These are phyloP conservation scores for Delphinella strobiligena DNA, from an alignment of 2,329 filamentous ascomycete species.

Conservation along the genomic window DNA sequence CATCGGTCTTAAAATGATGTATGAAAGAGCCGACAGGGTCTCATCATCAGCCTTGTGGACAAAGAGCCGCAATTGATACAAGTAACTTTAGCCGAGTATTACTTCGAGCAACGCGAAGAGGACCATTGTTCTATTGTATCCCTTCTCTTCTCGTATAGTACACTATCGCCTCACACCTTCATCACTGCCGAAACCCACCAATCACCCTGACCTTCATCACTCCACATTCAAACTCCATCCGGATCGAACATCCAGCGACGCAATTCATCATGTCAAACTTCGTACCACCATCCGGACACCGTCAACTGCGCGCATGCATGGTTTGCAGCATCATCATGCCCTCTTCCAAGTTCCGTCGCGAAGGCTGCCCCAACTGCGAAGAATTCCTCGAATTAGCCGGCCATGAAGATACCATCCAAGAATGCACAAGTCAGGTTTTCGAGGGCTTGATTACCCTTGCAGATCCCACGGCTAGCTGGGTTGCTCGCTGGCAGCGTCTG, in stretches of 20 bases:
- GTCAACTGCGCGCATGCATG: conserved; percentile 93
- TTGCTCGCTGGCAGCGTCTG: conserved; percentile 90
- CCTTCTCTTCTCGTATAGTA: too few species aligned
- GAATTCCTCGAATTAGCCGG: conserved; percentile 74
- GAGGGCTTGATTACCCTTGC: conserved; percentile 81
- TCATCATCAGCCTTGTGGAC: background rate
- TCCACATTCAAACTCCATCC: too few species aligned
- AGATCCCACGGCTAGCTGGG: conserved; percentile 78
- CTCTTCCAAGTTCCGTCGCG: conserved; percentile 63
- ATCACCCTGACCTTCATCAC: background rate
- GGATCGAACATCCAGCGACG: background rate
- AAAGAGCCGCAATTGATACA: background rate
- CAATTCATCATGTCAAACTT: conserved; percentile 44
- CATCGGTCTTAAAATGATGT: too few species aligned
- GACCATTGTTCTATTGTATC: too few species aligned
- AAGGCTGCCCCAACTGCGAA: conserved; percentile 96
- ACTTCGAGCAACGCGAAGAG: too few species aligned
- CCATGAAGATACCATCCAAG: conserved; percentile 66
- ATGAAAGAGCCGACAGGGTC: too few species aligned
- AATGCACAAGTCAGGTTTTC: conserved; percentile 92
- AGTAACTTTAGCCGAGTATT: background rate
- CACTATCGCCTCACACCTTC: too few species aligned
- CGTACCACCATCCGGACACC: conserved; percentile 62
- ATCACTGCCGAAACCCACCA: background rate
- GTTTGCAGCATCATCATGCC: conserved; percentile 92